Conservation (phyloP, 768 basidiomycete genomes). For the Leccinellum luteum region DNA sequence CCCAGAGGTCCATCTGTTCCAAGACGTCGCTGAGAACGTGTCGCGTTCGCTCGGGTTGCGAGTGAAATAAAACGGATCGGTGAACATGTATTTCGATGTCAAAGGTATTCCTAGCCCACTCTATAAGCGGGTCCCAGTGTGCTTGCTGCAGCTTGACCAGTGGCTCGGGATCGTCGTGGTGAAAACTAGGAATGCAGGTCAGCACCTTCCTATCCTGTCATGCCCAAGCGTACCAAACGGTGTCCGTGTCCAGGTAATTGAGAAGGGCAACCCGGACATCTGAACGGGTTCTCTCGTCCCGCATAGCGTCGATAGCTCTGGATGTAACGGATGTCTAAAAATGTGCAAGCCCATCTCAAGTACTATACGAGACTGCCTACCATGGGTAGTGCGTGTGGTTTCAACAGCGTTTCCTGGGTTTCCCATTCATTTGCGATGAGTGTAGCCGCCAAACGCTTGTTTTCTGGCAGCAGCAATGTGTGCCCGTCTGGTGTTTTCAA, state of each 20-base stretch:
- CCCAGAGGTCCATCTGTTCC: conserved; percentile 70
- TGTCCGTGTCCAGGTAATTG: conserved; percentile 91
- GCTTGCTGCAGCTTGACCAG: conserved; percentile 74
- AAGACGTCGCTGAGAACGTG: conserved; percentile 57
- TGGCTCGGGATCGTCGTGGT: conserved; percentile 70
- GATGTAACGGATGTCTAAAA: conserved; percentile 84
- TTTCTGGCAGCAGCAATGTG: conserved; percentile 63
- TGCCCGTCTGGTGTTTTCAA: conserved; percentile 90
- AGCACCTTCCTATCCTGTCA: background rate
- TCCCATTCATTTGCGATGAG: conserved; percentile 97
- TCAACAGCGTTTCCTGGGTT: conserved; percentile 79
- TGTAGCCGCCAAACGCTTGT: conserved; percentile 71
- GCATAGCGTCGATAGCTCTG: conserved; percentile 82
- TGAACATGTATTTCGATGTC: conserved; percentile 65
- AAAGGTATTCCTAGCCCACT: conserved; percentile 72
- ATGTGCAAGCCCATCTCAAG: conserved; percentile 7
- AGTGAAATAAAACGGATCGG: conserved; percentile 65
- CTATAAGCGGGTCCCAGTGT: conserved; percentile 87
- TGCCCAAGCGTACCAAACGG: conserved; percentile 63
- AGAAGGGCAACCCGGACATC: conserved; percentile 70
- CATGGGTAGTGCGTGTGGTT: conserved; percentile 89
- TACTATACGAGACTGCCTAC: conserved; percentile 41
- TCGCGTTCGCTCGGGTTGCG: conserved; percentile 70
- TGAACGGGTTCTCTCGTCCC: conserved; percentile 49
- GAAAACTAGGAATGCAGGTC: conserved; percentile 55